Conservation (phyloP, 1,139 yeast species). For the Spathaspora jeffriesii region DNA sequence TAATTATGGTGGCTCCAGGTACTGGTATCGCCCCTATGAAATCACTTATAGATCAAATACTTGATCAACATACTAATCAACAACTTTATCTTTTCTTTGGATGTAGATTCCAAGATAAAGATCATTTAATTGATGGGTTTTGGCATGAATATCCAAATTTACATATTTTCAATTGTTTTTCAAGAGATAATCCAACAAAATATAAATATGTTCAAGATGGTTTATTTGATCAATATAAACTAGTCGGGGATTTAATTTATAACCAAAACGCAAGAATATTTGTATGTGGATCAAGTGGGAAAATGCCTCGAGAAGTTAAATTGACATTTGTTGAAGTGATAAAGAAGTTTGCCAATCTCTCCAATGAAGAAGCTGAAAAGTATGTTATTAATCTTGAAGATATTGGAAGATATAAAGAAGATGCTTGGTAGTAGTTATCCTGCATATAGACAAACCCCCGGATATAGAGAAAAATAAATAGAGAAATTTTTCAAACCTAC, state of each 20-base stretch:
- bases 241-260: conserved; percentile 53
- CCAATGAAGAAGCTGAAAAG: conserved; percentile 48
- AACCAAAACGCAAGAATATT: conserved; percentile 62
- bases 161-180: conserved; percentile 55
- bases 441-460: neutral
- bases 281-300: conserved; percentile 92
- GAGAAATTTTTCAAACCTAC: neutral
- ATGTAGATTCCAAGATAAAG: conserved; percentile 66
- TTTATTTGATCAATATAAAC: conserved; percentile 48
- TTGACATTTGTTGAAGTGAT: conserved; percentile 69
- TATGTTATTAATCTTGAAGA: conserved; percentile 64
- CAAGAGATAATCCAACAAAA: conserved; percentile 50
- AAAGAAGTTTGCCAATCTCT: conserved; percentile 35
- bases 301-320: conserved; percentile 92
- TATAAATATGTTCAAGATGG: conserved; percentile 73
- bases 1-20: conserved; percentile 82
- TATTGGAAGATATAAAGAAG: conserved; percentile 75
- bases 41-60: conserved; percentile 52
- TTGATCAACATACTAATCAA: conserved; percentile 15
- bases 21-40: conserved; percentile 94
- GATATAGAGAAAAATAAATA: too few species aligned
- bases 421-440: conserved; percentile 79
- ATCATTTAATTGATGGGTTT: conserved; percentile 60
- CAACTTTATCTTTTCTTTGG: conserved; percentile 74
- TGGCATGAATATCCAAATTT: conserved; percentile 48